These are phyloP conservation scores for Ceriops tagal DNA, from an alignment of 345 rosid genomes.

Conservation along the genomic window DNA sequence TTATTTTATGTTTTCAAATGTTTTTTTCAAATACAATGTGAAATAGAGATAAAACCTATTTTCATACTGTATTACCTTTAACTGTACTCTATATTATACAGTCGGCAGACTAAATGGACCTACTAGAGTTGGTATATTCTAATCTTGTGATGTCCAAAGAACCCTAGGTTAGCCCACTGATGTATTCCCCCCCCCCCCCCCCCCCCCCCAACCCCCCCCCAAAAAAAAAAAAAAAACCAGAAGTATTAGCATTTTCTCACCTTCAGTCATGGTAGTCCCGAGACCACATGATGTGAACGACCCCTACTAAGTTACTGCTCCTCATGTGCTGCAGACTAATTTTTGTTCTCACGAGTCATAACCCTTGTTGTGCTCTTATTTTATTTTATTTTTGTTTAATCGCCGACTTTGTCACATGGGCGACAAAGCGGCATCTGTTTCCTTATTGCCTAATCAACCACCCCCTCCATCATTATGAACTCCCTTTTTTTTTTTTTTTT, in stretches of 20 bases:
- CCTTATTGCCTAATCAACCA: conserved; percentile 3
- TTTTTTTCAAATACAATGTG: no score
- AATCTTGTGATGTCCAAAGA: no score
- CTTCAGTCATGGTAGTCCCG: not conserved
- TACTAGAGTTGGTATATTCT: no score
- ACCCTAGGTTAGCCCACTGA: no score
- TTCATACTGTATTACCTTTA: no score
- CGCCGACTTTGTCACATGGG: not conserved
- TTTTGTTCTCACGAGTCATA: not conserved
- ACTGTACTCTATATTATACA: no score
- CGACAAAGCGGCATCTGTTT: not conserved
- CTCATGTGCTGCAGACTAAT: conserved; percentile 20
- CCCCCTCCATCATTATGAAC: conserved; percentile 3
- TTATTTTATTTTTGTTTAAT: not conserved
- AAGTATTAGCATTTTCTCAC: not conserved
- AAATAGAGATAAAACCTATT: no score
- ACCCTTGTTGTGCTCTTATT: not conserved
- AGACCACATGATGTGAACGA: not conserved
- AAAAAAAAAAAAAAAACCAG: not conserved
- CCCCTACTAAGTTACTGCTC: conserved; percentile 25
- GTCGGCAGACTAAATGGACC: no score
- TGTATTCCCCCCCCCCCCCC: no score
- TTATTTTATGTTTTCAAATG: no score
- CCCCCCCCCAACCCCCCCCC: no score
- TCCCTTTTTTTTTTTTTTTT: not conserved